Evolutionary conservation across 305 asterid species (phyloP), one percentile per base, ranked within the genome.

Genomic region (Plantago lanceolata): DNA sequence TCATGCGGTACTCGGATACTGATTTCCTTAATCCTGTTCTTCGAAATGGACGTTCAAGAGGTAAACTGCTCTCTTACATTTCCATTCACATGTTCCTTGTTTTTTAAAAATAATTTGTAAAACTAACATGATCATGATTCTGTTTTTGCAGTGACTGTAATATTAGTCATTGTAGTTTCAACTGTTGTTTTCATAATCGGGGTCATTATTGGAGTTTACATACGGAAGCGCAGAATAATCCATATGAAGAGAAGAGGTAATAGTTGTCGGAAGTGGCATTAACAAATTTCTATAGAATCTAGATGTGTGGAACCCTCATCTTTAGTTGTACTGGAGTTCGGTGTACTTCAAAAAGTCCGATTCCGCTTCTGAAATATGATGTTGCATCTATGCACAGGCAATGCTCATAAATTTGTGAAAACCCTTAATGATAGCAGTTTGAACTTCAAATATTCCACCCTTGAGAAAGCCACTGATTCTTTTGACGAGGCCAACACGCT

Each of bases 401-500:
- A 82, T 56, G 82, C 72, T 8, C 71, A 66, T 21, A 84, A 82
- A 68, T 55, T 80, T 71, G 81, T 68, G 40, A 82, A 77, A 73
- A 77, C 82, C 55, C 90, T 84, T 6, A 53, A 73, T 16, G 83
- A 80, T 66, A 82, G 79, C 59, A 82, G 87, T 81, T 74, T 86
- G 75, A 84, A 80, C 79, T 84, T 84, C 85, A 86, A 84, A 60
- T 77, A 84, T 48, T 82, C 89, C 29, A 77, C 85, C 16, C 86
- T 86, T 2, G 95, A 86, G 62, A 84, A 82, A 72, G 91, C 95
- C 49, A 86, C 95, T 0, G 76, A 52, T 59, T 75, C 79, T 16
- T 86, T 86, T 50, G 78, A 84, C 6, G 84, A 82, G 70, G 85
- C 81, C 3, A 86, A 84, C 73, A 84, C 82, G 81, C 85, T 86